Evolutionary conservation across 306 rosid species (phyloP).

Genomic region (Lupinus albus): DNA sequence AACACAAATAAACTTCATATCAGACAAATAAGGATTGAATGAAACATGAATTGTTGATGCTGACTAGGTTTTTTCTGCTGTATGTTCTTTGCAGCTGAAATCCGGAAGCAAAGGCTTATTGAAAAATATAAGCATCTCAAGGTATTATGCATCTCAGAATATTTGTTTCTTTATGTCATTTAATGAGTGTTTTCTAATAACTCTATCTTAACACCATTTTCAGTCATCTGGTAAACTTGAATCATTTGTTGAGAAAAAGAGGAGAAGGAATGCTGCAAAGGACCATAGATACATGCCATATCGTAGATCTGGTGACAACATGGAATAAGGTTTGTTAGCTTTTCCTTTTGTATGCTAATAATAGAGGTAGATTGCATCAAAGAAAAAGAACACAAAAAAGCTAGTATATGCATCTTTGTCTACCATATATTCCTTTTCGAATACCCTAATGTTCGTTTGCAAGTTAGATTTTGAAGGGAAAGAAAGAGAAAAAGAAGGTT

Average conservation of each 20-base stretch:
- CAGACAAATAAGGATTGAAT: constrained; percentile 14
- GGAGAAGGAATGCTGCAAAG: constrained; percentile 85
- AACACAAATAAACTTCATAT: constrained; percentile 12
- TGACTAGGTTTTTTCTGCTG: constrained; percentile 7
- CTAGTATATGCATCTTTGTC: not conserved
- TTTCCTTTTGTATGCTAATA: constrained; percentile 11
- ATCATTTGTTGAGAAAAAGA: constrained; percentile 66
- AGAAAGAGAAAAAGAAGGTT: no score
- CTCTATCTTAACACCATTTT: constrained; percentile 23
- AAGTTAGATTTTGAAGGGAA: no score
- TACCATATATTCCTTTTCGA: not conserved
- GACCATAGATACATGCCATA: constrained; percentile 79
- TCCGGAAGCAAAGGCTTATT: constrained; percentile 66
- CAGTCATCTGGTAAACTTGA: constrained; percentile 80
- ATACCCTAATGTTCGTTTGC: no score
- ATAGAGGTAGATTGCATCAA: not conserved
- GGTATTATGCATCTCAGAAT: constrained; percentile 55
- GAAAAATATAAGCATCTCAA: constrained; percentile 70
- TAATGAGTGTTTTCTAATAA: constrained; percentile 10
- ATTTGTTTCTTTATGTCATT: constrained; percentile 16
- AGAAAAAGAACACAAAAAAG: not conserved
- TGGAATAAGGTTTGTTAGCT: constrained; percentile 36
- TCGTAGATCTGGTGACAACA: constrained; percentile 51
- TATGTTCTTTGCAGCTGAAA: constrained; percentile 61
- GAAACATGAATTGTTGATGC: constrained; percentile 18